Percentiles rank a stretch among this genome's conserved stretches.
phyloP scores from a whole-genome alignment of 1,284 basidiomycete species.

The Entoloma clypeatum region DNA sequence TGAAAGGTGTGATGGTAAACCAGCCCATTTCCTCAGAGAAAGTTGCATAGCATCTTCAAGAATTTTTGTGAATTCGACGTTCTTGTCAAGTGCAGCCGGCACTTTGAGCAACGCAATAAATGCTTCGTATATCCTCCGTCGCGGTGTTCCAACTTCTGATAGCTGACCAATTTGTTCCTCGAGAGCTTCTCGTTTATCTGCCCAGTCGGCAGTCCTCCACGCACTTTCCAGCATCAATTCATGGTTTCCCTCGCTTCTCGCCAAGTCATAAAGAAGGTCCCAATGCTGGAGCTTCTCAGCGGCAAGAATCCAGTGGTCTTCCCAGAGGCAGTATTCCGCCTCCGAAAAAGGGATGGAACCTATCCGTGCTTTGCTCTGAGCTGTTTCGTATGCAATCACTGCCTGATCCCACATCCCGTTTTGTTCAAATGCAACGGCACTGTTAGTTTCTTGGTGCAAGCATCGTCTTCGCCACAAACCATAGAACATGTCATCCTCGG shows the following conservation, averaged over 20 bases:
- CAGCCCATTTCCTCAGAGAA: slow-evolving; percentile 94
- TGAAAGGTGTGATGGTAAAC: slow-evolving; percentile 82
- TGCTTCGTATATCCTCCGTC: slow-evolving; percentile 93
- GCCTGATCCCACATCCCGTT: slow-evolving; percentile 98
- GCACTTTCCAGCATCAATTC: slow-evolving; percentile 94
- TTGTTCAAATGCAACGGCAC: slow-evolving; percentile 92
- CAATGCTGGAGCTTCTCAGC: slow-evolving; percentile 98
- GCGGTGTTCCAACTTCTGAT: slow-evolving; percentile 86
- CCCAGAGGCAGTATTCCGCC: slow-evolving; percentile 97
- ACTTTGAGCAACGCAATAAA: slow-evolving; percentile 83
- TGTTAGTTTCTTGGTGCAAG: slow-evolving; percentile 88
- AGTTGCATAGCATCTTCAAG: slow-evolving; percentile 98
- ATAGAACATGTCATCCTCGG: slow-evolving; percentile 97
- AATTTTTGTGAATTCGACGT: slow-evolving; percentile 78
- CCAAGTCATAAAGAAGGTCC: slow-evolving; percentile 94
- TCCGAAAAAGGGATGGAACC: slow-evolving; percentile 91
- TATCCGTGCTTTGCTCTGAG: slow-evolving; percentile 83
- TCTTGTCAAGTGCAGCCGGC: slow-evolving; percentile 65
- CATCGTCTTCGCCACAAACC: slow-evolving; percentile 92
- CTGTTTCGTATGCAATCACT: slow-evolving; percentile 84
- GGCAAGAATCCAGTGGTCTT: slow-evolving; percentile 98
- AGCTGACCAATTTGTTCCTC: slow-evolving; percentile 85
- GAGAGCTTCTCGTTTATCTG: slow-evolving; percentile 72
- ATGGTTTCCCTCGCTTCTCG: slow-evolving; percentile 86
- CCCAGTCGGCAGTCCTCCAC: slow-evolving; percentile 95